Evolutionary conservation across 441 rosid species (phyloP).

Genomic region (Kokia cookei): DNA sequence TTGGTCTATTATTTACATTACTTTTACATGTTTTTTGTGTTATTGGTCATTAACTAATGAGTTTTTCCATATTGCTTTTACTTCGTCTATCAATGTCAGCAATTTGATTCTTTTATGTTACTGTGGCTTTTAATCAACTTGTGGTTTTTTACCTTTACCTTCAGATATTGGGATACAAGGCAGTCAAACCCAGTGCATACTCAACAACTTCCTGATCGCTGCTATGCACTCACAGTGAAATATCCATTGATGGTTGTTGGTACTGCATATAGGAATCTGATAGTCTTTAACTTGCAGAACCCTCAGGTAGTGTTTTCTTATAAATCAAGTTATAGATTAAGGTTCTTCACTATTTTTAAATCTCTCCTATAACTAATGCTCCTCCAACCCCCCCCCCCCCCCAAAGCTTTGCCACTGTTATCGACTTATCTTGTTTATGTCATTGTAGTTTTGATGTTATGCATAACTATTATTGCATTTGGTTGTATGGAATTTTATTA

Average conservation of each 20-base stretch:
- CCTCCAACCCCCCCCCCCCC: neutral
- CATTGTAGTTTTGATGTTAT: neutral
- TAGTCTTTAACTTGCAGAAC: conserved; percentile 77
- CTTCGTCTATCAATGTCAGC: neutral
- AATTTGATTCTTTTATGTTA: neutral
- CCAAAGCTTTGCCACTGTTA: neutral
- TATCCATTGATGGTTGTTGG: conserved; percentile 96
- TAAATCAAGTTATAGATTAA: neutral
- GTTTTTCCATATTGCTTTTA: neutral
- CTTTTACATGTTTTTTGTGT: neutral
- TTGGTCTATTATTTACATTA: neutral
- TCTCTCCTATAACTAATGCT: neutral
- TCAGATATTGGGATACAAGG: conserved; percentile 93
- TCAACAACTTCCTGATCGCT: conserved; percentile 78
- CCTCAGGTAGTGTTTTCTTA: conserved; percentile 61
- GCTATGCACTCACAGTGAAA: conserved; percentile 72
- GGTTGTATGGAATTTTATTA: neutral
- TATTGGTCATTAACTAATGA: neutral
- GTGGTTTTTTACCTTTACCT: neutral
- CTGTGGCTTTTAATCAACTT: neutral
- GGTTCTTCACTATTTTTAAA: neutral
- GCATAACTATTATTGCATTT: neutral
- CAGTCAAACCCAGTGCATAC: conserved; percentile 82
- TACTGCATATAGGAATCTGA: conserved; percentile 86
- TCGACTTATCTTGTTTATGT: neutral